These are phyloP conservation scores for Thermoascus crustaceus DNA, from an alignment of 2,329 filamentous ascomycete genomes.

Conservation along the genomic window DNA sequence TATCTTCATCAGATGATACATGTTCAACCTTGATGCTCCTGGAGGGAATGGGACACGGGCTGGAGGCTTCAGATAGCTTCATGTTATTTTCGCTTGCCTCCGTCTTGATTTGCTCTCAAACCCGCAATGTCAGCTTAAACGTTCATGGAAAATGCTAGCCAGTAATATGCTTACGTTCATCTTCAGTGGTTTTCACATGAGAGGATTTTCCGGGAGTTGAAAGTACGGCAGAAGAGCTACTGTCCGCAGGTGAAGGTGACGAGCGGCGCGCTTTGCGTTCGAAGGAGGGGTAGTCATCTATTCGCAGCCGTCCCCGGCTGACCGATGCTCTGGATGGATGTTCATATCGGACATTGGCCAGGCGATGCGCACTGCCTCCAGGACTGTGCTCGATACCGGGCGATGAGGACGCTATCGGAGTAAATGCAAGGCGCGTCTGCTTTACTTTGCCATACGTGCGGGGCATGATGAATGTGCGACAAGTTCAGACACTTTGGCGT, in stretches of 20 bases:
- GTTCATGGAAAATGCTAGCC: not conserved
- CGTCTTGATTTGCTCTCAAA: not conserved
- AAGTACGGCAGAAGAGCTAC: not conserved
- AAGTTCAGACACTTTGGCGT: too few relatives aligned
- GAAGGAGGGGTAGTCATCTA: conserved; percentile 5
- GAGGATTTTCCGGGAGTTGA: not conserved
- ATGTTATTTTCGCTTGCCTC: not conserved
- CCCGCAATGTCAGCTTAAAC: not conserved
- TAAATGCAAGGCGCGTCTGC: conserved; percentile 38
- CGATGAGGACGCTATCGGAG: conserved; percentile 24
- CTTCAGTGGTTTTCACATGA: not conserved
- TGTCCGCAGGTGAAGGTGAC: conserved; percentile 4
- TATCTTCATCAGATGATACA: conserved; percentile 4
- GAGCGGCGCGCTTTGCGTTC: conserved; percentile 4
- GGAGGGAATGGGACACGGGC: not conserved
- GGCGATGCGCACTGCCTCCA: conserved; percentile 17
- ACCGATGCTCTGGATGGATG: conserved; percentile 19
- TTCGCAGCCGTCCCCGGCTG: conserved; percentile 7
- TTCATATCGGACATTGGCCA: conserved; percentile 26
- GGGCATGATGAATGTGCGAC: conserved; percentile 4
- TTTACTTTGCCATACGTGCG: conserved; percentile 19
- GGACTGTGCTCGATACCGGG: conserved; percentile 13
- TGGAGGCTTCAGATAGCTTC: not conserved
- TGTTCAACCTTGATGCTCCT: not conserved
- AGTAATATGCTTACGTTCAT: not conserved